These are phyloP conservation scores for Triticum turgidum DNA, from an alignment of 176 grass and related monocot genomes.

Conservation along the genomic window DNA sequence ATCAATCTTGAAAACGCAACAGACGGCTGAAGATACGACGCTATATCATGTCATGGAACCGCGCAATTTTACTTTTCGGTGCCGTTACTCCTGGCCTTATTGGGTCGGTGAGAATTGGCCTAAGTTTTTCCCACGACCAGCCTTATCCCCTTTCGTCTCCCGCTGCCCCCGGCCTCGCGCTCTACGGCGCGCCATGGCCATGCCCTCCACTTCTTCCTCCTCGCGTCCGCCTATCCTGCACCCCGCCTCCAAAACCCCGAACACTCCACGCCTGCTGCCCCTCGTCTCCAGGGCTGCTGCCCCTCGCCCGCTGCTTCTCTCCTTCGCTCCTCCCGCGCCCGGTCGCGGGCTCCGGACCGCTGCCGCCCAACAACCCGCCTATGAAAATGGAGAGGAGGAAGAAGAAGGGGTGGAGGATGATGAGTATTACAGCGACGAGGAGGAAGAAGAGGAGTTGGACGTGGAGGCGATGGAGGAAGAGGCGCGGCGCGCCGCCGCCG, in stretches of 20 bases:
- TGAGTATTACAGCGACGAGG: constrained; percentile 1
- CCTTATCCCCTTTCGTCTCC: not conserved
- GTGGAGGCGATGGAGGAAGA: constrained; percentile 82
- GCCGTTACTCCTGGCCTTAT: too few relatives aligned
- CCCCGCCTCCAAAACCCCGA: not conserved
- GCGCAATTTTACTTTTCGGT: too few relatives aligned
- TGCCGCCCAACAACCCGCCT: not conserved
- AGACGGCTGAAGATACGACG: too few relatives aligned
- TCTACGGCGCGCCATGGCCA: constrained; percentile 23
- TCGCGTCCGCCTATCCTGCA: constrained; percentile 19
- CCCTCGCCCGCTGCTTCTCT: constrained; percentile 17
- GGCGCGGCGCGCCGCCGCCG: constrained; percentile 57
- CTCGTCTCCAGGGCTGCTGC: not conserved
- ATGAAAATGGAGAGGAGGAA: constrained; percentile 4
- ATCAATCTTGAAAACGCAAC: too few relatives aligned
- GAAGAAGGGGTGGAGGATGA: not conserved
- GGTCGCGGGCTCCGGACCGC: not conserved
- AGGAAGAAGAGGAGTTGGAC: constrained; percentile 43
- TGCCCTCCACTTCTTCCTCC: constrained; percentile 23
- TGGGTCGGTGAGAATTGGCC: too few relatives aligned
- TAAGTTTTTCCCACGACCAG: too few relatives aligned
- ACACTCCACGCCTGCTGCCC: not conserved
- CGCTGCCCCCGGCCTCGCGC: not conserved
- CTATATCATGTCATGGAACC: too few relatives aligned
- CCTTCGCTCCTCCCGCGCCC: constrained; percentile 12